phyloP scores from a whole-genome alignment of 192 early-diverging fungal species.

The Neocallimastix lanati region DNA sequence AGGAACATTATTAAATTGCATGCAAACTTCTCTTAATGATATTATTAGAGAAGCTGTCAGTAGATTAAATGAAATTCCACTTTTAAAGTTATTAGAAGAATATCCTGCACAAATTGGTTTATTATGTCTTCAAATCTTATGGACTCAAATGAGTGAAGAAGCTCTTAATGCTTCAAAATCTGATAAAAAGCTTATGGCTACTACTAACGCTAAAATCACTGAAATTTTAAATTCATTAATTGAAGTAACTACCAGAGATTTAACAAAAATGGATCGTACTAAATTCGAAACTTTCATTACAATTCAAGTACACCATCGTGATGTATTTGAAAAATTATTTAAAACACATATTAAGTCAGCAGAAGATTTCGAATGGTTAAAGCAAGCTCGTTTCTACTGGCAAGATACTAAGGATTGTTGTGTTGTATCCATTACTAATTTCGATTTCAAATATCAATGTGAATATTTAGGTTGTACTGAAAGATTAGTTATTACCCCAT shows the following conservation, averaged over 20 bases:
- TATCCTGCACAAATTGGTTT: slow-evolving; percentile 46
- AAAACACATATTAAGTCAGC: slow-evolving; percentile 34
- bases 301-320: slow-evolving; percentile 45
- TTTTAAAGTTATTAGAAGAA: slow-evolving; percentile 45
- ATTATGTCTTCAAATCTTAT: slow-evolving; percentile 38
- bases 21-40: slow-evolving; percentile 39
- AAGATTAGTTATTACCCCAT: slow-evolving; percentile 40
- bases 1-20: slow-evolving; percentile 30
- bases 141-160: slow-evolving; percentile 39
- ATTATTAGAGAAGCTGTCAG: slow-evolving; percentile 33
- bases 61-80: slow-evolving; percentile 32
- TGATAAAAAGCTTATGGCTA: slow-evolving; percentile 44
- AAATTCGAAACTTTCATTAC: slow-evolving; percentile 52
- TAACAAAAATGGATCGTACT: slow-evolving; percentile 39
- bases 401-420: slow-evolving; percentile 49
- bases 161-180: slow-evolving; percentile 28
- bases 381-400: slow-evolving; percentile 48
- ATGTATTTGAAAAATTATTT: slow-evolving; percentile 44
- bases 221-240: slow-evolving; percentile 39
- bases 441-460: slow-evolving; percentile 45
- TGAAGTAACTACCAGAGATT: slow-evolving; percentile 40
- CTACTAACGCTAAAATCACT: slow-evolving; percentile 31
- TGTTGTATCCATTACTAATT: slow-evolving; percentile 42
- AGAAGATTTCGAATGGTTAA: slow-evolving; percentile 47
- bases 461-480: slow-evolving; percentile 46